Percentiles rank a stretch among this genome's conserved stretches.
These are phyloP conservation scores for Ophiognomonia clavigignenti-juglandacearum DNA, from an alignment of 2,329 filamentous ascomycete genomes.

Conservation along the genomic window DNA sequence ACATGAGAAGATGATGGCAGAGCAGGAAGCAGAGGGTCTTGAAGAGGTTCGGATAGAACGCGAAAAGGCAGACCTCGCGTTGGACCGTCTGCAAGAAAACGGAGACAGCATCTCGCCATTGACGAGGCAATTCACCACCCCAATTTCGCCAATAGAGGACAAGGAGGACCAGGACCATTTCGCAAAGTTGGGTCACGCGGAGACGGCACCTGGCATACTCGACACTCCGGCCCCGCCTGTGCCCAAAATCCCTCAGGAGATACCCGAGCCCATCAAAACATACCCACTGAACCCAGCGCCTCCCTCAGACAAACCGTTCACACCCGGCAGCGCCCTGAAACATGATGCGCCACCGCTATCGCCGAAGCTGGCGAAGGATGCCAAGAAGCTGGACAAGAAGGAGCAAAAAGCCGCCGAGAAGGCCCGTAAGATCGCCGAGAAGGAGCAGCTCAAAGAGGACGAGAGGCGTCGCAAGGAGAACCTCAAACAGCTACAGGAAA, in stretches of 20 bases:
- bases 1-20: constrained; percentile 61
- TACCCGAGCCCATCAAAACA: constrained; percentile 16
- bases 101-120: constrained; percentile 37
- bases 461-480: constrained; percentile 37
- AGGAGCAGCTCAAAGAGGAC: constrained; percentile 39
- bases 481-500: constrained; percentile 29
- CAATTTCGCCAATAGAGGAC: constrained; percentile 39
- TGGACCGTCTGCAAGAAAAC: constrained; percentile 29
- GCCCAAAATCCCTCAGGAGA: constrained; percentile 20
- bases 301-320: constrained; percentile 22
- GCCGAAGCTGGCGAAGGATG: constrained; percentile 47
- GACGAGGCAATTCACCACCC: constrained; percentile 44
- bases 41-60: constrained; percentile 56
- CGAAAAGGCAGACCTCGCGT: constrained; percentile 51
- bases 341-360: constrained; percentile 35
- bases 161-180: constrained; percentile 48
- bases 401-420: constrained; percentile 55
- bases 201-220: constrained; percentile 51
- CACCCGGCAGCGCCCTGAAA: constrained; percentile 44
- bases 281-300: constrained; percentile 26
- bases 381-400: constrained; percentile 64
- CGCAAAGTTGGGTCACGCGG: constrained; percentile 59
- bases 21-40: constrained; percentile 76
- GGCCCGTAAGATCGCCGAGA: constrained; percentile 38
- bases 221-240: constrained; percentile 17